Evolutionary conservation across 164 flowering plant genomes (phyloP).

Genomic region (Chloranthus sessilifolius): DNA sequence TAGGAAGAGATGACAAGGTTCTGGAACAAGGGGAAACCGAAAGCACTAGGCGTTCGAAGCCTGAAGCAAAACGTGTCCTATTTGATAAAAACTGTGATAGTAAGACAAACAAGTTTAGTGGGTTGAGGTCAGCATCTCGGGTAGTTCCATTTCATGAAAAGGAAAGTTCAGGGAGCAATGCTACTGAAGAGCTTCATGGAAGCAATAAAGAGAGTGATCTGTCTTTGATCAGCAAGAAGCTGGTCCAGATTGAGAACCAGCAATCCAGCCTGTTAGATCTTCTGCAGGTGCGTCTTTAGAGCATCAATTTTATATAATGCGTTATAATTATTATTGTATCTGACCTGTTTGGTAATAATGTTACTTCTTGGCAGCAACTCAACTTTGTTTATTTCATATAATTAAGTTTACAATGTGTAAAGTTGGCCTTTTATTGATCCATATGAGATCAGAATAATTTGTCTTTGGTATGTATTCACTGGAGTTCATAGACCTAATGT

Average conservation of each 20-base stretch:
- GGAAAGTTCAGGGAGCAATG: conserved; percentile 32
- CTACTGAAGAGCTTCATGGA: conserved; percentile 19
- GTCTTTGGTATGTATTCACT: too few relatives aligned
- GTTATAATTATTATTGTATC: too few relatives aligned
- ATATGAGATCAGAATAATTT: too few relatives aligned
- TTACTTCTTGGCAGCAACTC: too few relatives aligned
- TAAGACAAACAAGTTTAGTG: conserved; percentile 32
- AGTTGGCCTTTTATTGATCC: too few relatives aligned
- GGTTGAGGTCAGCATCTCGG: conserved; percentile 46
- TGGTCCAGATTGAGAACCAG: conserved; percentile 77
- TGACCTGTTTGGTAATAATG: too few relatives aligned
- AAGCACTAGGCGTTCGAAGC: conserved; percentile 22
- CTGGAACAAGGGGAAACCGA: conserved; percentile 1
- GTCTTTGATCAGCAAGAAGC: conserved; percentile 64
- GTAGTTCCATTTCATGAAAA: conserved; percentile 47
- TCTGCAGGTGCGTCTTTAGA: conserved; percentile 60
- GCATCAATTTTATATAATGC: too few relatives aligned
- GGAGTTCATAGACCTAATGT: too few relatives aligned
- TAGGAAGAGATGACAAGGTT: not conserved
- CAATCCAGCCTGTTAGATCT: conserved; percentile 71
- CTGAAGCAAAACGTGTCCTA: conserved; percentile 16
- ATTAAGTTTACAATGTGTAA: too few relatives aligned
- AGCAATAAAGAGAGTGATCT: conserved; percentile 47
- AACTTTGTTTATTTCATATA: too few relatives aligned
- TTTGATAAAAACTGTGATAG: conserved; percentile 36